Evolutionary conservation across 108 stramenopile species (phyloP), one percentile per base, ranked within the genome.

Genomic region (Fistulifera pelliculosa): DNA sequence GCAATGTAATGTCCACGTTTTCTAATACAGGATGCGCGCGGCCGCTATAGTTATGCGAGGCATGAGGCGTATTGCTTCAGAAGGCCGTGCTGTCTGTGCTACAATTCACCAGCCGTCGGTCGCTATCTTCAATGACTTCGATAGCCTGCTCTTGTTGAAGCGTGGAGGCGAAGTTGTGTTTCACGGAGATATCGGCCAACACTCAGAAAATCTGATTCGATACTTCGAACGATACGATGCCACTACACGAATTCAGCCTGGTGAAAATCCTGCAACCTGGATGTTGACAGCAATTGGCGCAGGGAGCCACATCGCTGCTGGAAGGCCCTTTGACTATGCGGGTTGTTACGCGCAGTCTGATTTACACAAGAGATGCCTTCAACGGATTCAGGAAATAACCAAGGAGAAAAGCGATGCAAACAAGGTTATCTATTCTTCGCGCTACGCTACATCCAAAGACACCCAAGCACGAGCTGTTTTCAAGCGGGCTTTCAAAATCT

Each of bases 41-140:
- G 84, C 84, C 23, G 48, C 68, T 35, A 64, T 85, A 49, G 80
- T 85, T 5, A 79, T 81, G 41, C 58, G 83, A 35, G 75, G 75
- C 14, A 62, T 85, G 45, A 65, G 72, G 26, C 68, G 80, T 23
- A 80, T 85, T 58, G 75, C 83, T 2, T 55, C 69, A 38, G 49
- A 70, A 10, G 85, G 85, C 13, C 71, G 81, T 41, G 28, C 77
- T 26, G 78, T 93, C 22, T 73, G 81, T 27, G 80, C 77, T 17
- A 93, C 91, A 10, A 85, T 93, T 38, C 91, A 93, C 50, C 91
- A 93, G 66, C 91, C 91, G 11, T 85, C 81, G 13, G 59, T 78
- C 17, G 80, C 80, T 12, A 83, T 93, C 42, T 93, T 89, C 65
- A 79, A 74, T 54, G 62, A 60, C 3, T 87, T 90, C 65, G 83